Evolutionary conservation across 345 rosid genomes (phyloP).

Genomic region (Brassica carinata): DNA sequence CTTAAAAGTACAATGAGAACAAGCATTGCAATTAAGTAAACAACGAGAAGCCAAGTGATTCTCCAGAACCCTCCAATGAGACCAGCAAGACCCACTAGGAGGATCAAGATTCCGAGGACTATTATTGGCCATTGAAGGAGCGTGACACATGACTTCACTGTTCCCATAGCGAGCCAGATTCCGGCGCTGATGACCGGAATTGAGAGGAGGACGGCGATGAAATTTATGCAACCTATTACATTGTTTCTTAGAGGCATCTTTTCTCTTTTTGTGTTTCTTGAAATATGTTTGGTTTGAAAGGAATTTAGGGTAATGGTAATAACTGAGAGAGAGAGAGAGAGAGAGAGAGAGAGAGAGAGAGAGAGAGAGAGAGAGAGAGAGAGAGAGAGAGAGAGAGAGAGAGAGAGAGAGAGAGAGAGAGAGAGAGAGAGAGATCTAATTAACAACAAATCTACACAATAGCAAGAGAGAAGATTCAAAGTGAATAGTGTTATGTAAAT

Average conservation of each 20-base stretch:
- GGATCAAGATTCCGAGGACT: conserved; percentile 67
- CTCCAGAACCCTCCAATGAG: conserved; percentile 90
- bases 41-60: conserved; percentile 72
- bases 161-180: conserved; percentile 76
- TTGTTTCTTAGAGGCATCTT: conserved; percentile 80
- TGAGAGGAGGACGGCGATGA: conserved; percentile 79
- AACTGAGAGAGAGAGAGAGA: conserved; percentile 11
- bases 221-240: conserved; percentile 82
- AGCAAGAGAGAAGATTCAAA: not conserved
- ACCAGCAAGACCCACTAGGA: conserved; percentile 69
- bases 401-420: conserved; percentile 5
- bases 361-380: conserved; percentile 6
- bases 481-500: not conserved
- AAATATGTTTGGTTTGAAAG: conserved; percentile 19
- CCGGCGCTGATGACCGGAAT: conserved; percentile 85
- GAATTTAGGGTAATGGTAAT: conserved; percentile 15
- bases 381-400: conserved; percentile 5
- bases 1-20: conserved; percentile 64
- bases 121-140: conserved; percentile 92
- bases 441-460: not conserved
- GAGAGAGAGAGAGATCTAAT: not conserved
- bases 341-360: conserved; percentile 6
- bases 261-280: not conserved
- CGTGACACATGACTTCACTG: conserved; percentile 83
- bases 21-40: conserved; percentile 79